Percentiles rank a stretch among this genome's conserved stretches.
Evolutionary conservation across 306 rosid species (phyloP).

Genomic region (Corylus heterophylla): DNA sequence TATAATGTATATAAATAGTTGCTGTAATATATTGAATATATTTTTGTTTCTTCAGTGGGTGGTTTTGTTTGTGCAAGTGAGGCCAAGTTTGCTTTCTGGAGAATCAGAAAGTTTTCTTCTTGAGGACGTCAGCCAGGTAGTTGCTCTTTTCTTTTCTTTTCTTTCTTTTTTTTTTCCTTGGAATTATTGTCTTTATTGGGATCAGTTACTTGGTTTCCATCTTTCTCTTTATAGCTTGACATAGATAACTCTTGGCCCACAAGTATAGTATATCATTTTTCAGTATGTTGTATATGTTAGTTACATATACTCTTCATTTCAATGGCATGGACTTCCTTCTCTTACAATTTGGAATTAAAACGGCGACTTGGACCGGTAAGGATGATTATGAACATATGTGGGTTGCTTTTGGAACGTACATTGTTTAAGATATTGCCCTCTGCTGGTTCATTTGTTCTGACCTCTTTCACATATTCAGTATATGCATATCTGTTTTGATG

Average conservation of each 20-base stretch:
- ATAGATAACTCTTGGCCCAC: background rate
- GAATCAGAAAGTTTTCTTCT: conserved; percentile 84
- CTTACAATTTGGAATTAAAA: background rate
- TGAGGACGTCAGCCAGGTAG: conserved; percentile 78
- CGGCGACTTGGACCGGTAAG: background rate
- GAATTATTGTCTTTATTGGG: background rate
- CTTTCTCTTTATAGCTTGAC: background rate
- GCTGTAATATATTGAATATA: background rate
- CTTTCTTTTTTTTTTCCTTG: too few relatives aligned
- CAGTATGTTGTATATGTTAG: background rate
- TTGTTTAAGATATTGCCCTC: background rate
- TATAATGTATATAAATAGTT: too few relatives aligned
- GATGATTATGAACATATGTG: background rate
- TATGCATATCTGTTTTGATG: background rate
- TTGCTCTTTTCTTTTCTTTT: too few relatives aligned
- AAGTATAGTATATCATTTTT: background rate
- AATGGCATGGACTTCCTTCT: background rate
- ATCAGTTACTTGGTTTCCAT: background rate
- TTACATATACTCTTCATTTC: background rate
- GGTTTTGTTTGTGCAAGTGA: conserved; percentile 76
- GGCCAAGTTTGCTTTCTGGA: conserved; percentile 87
- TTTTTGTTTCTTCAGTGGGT: conserved; percentile 63
- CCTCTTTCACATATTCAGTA: background rate
- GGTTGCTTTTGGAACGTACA: background rate
- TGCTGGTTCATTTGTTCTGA: background rate